Conservation (phyloP, 192 early-diverging fungal genomes). For the Coemansia sp. region DNA sequence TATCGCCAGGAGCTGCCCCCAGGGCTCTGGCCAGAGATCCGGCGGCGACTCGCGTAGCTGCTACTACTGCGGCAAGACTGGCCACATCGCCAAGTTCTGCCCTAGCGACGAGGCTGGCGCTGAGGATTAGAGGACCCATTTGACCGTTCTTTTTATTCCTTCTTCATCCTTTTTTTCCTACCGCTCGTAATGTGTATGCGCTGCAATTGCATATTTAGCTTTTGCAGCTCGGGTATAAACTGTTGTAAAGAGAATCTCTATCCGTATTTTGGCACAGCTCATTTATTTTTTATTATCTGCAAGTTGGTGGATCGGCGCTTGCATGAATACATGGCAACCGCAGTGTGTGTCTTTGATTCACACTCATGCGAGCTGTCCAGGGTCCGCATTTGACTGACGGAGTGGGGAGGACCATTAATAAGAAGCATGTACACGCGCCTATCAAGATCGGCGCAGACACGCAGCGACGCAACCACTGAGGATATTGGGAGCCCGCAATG, state of each 20-base stretch:
- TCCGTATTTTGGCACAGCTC: slow-evolving; percentile 4
- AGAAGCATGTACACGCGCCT: not conserved
- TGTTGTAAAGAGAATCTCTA: not conserved
- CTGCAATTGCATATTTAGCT: not conserved
- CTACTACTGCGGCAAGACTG: slow-evolving; percentile 52
- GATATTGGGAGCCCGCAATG: not conserved
- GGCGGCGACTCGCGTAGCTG: slow-evolving; percentile 10
- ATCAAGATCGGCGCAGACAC: not conserved
- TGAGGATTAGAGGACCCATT: not conserved
- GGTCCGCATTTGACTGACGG: not conserved
- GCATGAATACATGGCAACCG: not conserved
- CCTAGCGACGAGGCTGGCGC: slow-evolving; percentile 13
- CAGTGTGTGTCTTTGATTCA: not conserved
- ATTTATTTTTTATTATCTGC: slow-evolving; percentile 1
- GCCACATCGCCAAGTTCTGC: slow-evolving; percentile 57
- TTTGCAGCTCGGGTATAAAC: not conserved
- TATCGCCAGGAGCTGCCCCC: slow-evolving; percentile 44
- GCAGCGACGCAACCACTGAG: not conserved
- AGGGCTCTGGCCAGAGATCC: slow-evolving; percentile 9
- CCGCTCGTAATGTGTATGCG: slow-evolving; percentile 5
- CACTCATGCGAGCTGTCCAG: not conserved
- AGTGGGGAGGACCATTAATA: not conserved
- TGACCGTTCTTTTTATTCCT: slow-evolving; percentile 3
- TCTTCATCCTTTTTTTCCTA: not conserved
- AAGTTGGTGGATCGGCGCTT: not conserved